A percentile compares a stretch with the other conserved stretches of the same genome.
phyloP scores from a whole-genome alignment of 495 filamentous ascomycete species.

The Aspergillus hancockii region DNA sequence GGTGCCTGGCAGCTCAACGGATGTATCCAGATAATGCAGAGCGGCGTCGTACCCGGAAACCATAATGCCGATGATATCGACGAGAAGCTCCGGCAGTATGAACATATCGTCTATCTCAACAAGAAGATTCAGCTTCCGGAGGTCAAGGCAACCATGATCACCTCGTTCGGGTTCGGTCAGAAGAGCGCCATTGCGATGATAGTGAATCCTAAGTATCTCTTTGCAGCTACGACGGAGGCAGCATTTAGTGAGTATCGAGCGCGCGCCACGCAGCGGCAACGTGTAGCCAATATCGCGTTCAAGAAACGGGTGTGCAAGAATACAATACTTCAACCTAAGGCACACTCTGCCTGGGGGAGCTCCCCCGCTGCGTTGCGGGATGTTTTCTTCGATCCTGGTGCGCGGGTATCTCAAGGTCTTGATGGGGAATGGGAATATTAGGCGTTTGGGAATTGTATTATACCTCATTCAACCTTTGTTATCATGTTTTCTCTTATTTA shows the following conservation, averaged over 20 bases:
- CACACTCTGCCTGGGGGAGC: conserved; percentile 18
- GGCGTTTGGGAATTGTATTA: too few relatives aligned
- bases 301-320: conserved; percentile 60
- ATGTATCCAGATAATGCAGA: conserved; percentile 88
- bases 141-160: conserved; percentile 94
- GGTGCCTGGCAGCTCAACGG: conserved; percentile 99
- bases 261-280: conserved; percentile 83
- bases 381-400: conserved; percentile 94
- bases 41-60: conserved; percentile 90
- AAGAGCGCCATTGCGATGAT: conserved; percentile 96
- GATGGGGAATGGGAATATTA: too few relatives aligned
- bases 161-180: conserved; percentile 98
- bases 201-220: conserved; percentile 92
- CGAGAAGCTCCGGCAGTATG: conserved; percentile 88
- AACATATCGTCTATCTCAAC: conserved; percentile 95
- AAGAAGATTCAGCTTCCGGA: conserved; percentile 89
- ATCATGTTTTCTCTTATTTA: too few relatives aligned
- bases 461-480: too few relatives aligned
- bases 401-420: too few relatives aligned
- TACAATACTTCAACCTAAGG: conserved; percentile 21
- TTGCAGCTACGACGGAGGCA: conserved; percentile 65
- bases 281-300: conserved; percentile 13
- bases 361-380: conserved; percentile 76
- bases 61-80: conserved; percentile 99
- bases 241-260: conserved; percentile 53